phyloP scores from a whole-genome alignment of 2,329 filamentous ascomycete genomes.

The Fusarium annulatum region DNA sequence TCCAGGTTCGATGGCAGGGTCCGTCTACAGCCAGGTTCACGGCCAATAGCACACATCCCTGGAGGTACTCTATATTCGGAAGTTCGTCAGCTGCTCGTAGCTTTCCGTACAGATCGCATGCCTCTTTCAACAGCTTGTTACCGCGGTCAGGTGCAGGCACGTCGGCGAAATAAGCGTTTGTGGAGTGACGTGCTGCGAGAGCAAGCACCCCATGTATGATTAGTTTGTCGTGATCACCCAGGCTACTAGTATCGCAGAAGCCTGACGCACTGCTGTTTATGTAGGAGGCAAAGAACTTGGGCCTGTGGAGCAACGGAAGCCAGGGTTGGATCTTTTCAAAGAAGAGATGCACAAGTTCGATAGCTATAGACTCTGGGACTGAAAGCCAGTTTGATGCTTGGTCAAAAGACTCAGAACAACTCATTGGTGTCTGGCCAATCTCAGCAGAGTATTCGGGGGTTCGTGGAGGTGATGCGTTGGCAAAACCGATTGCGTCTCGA shows the following conservation, averaged over 20 bases:
- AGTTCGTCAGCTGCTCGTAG: neutral
- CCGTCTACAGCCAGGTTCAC: neutral
- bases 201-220: neutral
- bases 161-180: neutral
- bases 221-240: too few species aligned
- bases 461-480: neutral
- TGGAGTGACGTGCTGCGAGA: neutral
- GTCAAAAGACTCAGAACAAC: neutral
- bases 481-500: neutral
- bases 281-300: neutral
- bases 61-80: neutral
- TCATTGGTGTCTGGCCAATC: neutral
- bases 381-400: neutral
- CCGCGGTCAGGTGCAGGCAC: neutral
- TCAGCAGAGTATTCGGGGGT: neutral
- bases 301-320: neutral
- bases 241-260: too few species aligned
- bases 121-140: neutral
- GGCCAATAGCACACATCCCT: neutral
- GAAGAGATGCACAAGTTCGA: neutral
- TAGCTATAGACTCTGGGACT: neutral
- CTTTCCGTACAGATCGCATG: neutral
- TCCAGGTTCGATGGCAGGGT: neutral
- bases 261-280: neutral
- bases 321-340: neutral